Conservation (phyloP, 768 basidiomycete genomes). For the Boletus tylopilopsis region DNA sequence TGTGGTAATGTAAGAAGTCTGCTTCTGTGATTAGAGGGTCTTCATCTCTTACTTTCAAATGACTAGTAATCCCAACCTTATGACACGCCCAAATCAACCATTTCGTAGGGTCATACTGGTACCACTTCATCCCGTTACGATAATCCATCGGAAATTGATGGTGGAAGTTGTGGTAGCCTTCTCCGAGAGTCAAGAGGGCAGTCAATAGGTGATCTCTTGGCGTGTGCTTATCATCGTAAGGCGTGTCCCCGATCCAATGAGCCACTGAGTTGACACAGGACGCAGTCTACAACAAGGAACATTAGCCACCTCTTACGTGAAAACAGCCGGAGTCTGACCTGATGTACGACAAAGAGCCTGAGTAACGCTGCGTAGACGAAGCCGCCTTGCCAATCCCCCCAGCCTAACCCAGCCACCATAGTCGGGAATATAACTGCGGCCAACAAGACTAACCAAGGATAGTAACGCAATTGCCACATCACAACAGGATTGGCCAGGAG, state of each 20-base stretch:
- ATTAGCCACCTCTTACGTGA: neutral
- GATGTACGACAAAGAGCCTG: conserved; percentile 1
- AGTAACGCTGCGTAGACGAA: conserved; percentile 1
- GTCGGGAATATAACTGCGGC: neutral
- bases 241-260: conserved; percentile 2
- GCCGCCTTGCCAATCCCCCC: conserved; percentile 8
- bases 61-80: neutral
- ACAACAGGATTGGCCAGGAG: conserved; percentile 1
- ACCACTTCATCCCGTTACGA: conserved; percentile 1
- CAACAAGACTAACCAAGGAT: neutral
- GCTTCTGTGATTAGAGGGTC: neutral
- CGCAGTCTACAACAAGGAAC: neutral
- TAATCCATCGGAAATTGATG: conserved; percentile 3
- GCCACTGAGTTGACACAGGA: conserved; percentile 2
- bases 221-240: conserved; percentile 1
- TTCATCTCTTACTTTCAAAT: neutral
- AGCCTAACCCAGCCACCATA: neutral
- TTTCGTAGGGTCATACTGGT: conserved; percentile 1
- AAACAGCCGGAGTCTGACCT: neutral
- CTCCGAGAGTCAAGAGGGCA: neutral
- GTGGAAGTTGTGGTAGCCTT: conserved; percentile 6
- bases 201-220: conserved; percentile 1
- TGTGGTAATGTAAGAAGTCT: neutral
- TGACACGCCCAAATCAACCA: neutral
- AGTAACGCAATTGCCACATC: conserved; percentile 1